Conservation (phyloP, 1,284 basidiomycete genomes). For the Fomitopsis palustris region DNA sequence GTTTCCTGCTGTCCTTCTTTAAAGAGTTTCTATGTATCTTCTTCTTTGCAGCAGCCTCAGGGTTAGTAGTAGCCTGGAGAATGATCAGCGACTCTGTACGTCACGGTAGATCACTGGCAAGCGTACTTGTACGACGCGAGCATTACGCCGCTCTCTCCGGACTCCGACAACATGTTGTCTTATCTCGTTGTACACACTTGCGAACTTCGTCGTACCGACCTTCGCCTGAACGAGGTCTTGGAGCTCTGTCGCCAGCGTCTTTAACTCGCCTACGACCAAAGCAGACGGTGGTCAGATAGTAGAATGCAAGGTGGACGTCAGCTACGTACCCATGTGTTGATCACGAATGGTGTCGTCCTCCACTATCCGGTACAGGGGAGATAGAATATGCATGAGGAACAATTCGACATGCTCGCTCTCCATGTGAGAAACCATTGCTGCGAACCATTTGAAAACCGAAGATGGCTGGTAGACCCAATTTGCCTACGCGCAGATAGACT, state of each 20-base stretch:
- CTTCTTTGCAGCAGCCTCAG: slow-evolving; percentile 74
- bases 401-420: slow-evolving; percentile 50
- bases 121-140: slow-evolving; percentile 56
- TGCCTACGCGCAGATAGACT: slow-evolving; percentile 28
- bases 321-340: slow-evolving; percentile 68
- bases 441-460: slow-evolving; percentile 90
- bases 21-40: slow-evolving; percentile 63
- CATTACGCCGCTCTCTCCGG: slow-evolving; percentile 71
- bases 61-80: slow-evolving; percentile 59
- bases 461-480: slow-evolving; percentile 81
- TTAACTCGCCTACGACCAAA: slow-evolving; percentile 67
- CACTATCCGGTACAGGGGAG: slow-evolving; percentile 82
- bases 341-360: slow-evolving; percentile 85
- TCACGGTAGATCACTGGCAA: background rate
- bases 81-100: background rate
- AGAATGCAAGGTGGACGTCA: background rate
- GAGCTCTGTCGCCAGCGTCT: slow-evolving; percentile 79
- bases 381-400: slow-evolving; percentile 83
- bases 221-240: slow-evolving; percentile 86
- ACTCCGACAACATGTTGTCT: slow-evolving; percentile 69
- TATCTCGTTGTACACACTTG: slow-evolving; percentile 75
- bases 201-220: slow-evolving; percentile 83
- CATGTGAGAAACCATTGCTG: slow-evolving; percentile 81
- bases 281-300: background rate
- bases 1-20: slow-evolving; percentile 82